Percentiles rank a stretch among this genome's conserved stretches.
Conservation (phyloP, 306 rosid species). For the Acacia crassicarpa region DNA sequence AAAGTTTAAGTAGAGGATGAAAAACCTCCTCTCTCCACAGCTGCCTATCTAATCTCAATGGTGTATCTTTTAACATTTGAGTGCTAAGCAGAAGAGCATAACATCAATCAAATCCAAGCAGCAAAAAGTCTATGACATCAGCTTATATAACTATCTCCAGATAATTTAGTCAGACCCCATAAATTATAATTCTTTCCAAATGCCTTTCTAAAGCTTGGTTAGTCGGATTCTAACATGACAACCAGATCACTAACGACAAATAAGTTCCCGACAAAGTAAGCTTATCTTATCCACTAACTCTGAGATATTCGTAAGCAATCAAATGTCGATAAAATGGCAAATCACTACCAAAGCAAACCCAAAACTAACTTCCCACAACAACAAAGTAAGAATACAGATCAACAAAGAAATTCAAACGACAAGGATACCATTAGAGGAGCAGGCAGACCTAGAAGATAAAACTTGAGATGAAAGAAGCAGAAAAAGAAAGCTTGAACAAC, state of each 20-base stretch:
- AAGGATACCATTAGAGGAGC: neutral
- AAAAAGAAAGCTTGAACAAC: slow-evolving; percentile 6
- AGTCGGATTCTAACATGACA: slow-evolving; percentile 1
- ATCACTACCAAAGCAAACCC: neutral
- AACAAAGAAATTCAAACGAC: neutral
- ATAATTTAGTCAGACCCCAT: slow-evolving; percentile 12
- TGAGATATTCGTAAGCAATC: neutral
- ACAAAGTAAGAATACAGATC: neutral
- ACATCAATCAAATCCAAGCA: neutral
- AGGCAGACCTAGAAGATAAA: neutral
- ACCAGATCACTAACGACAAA: neutral
- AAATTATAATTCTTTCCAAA: neutral
- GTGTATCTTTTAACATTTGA: neutral
- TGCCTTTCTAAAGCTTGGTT: neutral
- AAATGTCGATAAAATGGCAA: neutral
- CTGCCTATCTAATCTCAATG: neutral
- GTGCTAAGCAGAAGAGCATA: neutral
- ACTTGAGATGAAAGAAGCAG: slow-evolving; percentile 3
- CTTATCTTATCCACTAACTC: neutral
- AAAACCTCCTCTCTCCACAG: neutral
- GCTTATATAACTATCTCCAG: neutral
- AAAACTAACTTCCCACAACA: neutral
- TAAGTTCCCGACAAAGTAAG: neutral
- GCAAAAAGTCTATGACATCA: neutral
- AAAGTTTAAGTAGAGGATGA: neutral